Conservation (phyloP, 805 yeast genomes). For the Dipodascus albidus region DNA sequence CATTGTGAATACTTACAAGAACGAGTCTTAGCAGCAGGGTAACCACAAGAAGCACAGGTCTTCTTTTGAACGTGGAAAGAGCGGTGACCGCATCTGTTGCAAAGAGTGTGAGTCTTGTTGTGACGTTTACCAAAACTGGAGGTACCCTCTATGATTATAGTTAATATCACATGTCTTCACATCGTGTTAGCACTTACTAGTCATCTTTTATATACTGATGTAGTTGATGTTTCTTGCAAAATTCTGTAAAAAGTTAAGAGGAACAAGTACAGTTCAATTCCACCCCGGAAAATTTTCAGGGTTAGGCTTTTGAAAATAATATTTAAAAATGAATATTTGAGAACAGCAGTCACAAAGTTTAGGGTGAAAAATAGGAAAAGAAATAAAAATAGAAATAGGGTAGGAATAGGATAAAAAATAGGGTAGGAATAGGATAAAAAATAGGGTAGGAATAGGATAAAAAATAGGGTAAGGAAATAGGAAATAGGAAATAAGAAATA, state of each 20-base stretch:
- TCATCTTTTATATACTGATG: slow-evolving; percentile 14
- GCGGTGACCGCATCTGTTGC: slow-evolving; percentile 95
- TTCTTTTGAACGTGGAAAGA: slow-evolving; percentile 98
- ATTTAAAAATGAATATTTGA: not conserved
- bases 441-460: too few relatives aligned
- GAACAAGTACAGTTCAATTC: not conserved
- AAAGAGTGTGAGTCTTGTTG: slow-evolving; percentile 98
- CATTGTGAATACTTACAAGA: slow-evolving; percentile 15
- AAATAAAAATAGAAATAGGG: not conserved
- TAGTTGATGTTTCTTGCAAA: slow-evolving; percentile 5
- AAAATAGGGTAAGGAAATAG: too few relatives aligned
- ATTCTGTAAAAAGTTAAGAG: not conserved
- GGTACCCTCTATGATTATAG: slow-evolving; percentile 64
- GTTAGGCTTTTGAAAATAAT: not conserved
- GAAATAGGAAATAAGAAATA: too few relatives aligned
- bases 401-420: too few relatives aligned
- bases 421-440: too few relatives aligned
- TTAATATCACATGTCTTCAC: not conserved
- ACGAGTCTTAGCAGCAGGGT: slow-evolving; percentile 98
- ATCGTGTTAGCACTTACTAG: slow-evolving; percentile 20
- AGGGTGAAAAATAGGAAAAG: not conserved
- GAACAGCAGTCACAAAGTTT: not conserved
- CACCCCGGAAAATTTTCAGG: slow-evolving; percentile 2
- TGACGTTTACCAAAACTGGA: slow-evolving; percentile 99
- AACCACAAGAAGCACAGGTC: slow-evolving; percentile 98